phyloP scores from a whole-genome alignment of 345 rosid genomes.

The Rhodomyrtus tomentosa region DNA sequence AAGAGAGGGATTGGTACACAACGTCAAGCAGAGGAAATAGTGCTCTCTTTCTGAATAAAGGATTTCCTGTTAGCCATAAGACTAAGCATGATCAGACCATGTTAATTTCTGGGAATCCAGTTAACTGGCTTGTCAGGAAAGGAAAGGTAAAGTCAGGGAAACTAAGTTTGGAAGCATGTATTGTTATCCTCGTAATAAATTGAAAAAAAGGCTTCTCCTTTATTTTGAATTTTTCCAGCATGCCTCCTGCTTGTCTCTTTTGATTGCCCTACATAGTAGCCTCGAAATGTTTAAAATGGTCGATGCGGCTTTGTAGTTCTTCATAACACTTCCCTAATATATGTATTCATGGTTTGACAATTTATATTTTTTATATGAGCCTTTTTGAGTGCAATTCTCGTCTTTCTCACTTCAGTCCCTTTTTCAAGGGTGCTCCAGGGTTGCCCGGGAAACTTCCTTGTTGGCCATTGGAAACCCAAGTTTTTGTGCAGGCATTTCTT shows the following conservation, averaged over 20 bases:
- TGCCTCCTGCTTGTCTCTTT: background rate
- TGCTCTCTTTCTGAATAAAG: conserved; percentile 7
- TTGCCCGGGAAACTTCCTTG: background rate
- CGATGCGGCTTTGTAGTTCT: background rate
- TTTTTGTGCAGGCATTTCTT: background rate
- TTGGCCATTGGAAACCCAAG: background rate
- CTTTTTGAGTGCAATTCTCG: background rate
- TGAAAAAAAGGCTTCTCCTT: conserved; percentile 2
- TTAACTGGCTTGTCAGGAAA: conserved; percentile 29
- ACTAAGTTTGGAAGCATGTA: conserved; percentile 8
- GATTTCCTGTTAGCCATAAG: conserved; percentile 13
- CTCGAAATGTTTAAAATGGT: background rate
- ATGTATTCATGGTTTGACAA: background rate
- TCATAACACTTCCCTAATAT: background rate
- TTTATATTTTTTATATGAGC: background rate
- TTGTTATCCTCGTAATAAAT: conserved; percentile 10
- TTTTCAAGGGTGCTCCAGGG: background rate
- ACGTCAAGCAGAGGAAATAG: conserved; percentile 16
- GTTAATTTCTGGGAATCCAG: conserved; percentile 27
- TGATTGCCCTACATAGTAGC: background rate
- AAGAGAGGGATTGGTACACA: conserved; percentile 1
- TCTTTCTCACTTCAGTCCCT: background rate
- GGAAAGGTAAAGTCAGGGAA: conserved; percentile 52
- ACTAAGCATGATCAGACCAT: conserved; percentile 16
- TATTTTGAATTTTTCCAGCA: background rate